Conservation (phyloP, 768 basidiomycete species). For the Neoboletus magnificus region DNA sequence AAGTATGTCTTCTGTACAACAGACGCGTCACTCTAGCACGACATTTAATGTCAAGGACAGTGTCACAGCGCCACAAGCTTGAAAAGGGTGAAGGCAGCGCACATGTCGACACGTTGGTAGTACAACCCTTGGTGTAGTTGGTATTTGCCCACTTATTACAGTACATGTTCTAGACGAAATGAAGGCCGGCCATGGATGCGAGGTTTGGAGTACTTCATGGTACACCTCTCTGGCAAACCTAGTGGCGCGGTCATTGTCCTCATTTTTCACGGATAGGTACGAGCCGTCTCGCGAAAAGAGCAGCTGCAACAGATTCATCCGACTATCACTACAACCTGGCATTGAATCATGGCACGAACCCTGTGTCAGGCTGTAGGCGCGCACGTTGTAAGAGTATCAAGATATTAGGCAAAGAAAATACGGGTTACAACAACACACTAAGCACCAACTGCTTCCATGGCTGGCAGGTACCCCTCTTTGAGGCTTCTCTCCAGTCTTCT, state of each 20-base stretch:
- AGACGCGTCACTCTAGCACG: neutral
- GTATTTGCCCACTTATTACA: slow-evolving; percentile 6
- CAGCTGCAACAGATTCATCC: neutral
- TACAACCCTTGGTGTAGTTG: slow-evolving; percentile 19
- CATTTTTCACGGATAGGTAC: slow-evolving; percentile 55
- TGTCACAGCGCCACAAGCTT: slow-evolving; percentile 67
- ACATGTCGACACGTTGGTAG: slow-evolving; percentile 63
- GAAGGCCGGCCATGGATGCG: slow-evolving; percentile 60
- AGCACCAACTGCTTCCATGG: slow-evolving; percentile 74
- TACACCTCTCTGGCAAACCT: slow-evolving; percentile 64
- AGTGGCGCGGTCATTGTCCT: slow-evolving; percentile 54
- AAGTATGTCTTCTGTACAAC: slow-evolving; percentile 39
- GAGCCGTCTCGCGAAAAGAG: slow-evolving; percentile 29
- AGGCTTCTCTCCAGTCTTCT: slow-evolving; percentile 77
- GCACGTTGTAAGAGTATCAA: slow-evolving; percentile 1
- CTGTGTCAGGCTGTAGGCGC: neutral
- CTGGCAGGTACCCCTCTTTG: slow-evolving; percentile 80
- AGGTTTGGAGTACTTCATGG: slow-evolving; percentile 68
- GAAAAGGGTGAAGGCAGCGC: slow-evolving; percentile 73
- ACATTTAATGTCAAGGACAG: slow-evolving; percentile 45
- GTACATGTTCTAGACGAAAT: slow-evolving; percentile 62
- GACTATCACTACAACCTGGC: neutral
- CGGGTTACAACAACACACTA: slow-evolving; percentile 39
- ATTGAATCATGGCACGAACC: neutral
- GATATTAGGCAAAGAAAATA: slow-evolving; percentile 31